A percentile compares a stretch with the other conserved stretches of the same genome.
phyloP scores from a whole-genome alignment of 169 alveolate species.

The Eimeria tenella region DNA sequence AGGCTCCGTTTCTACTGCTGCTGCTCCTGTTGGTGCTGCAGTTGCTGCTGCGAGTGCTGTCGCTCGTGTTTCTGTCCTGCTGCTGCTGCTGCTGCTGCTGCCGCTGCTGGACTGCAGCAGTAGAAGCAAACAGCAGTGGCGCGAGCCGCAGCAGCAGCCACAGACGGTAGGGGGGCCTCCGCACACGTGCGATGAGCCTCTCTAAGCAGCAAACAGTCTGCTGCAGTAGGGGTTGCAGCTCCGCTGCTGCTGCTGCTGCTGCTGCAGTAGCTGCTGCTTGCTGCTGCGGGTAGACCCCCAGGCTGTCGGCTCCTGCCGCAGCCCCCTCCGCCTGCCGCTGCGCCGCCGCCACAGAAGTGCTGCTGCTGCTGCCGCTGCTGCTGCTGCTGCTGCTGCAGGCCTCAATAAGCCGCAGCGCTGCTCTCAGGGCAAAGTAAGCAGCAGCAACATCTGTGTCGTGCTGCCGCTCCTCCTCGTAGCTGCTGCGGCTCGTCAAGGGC shows the following conservation, averaged over 20 bases:
- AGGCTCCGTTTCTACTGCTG: constrained; percentile 28
- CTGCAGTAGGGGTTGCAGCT: neutral
- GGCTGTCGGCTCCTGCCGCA: neutral
- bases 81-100: constrained; percentile 35
- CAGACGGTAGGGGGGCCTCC: constrained; percentile 18
- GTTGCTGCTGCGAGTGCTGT: neutral
- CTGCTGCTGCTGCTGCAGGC: constrained; percentile 31
- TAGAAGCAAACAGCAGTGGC: constrained; percentile 9
- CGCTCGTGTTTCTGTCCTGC: neutral
- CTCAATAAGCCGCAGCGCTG: constrained; percentile 37
- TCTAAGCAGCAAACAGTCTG: constrained; percentile 10
- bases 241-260: constrained; percentile 4
- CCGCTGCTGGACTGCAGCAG: constrained; percentile 19
- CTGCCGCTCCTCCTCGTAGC: constrained; percentile 18
- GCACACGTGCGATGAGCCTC: neutral
- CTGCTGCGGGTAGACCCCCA: constrained; percentile 1
- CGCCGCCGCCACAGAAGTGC: constrained; percentile 19
- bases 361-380: constrained; percentile 31
- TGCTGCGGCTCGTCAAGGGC: constrained; percentile 29
- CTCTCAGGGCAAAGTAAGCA: constrained; percentile 66
- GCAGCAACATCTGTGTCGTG: constrained; percentile 74
- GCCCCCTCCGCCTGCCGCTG: neutral
- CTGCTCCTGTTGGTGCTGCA: constrained; percentile 35
- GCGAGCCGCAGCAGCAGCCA: constrained; percentile 56
- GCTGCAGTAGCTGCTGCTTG: constrained; percentile 9